These are phyloP conservation scores for Fusarium keratoplasticum DNA, from an alignment of 2,329 filamentous ascomycete genomes.

Conservation along the genomic window DNA sequence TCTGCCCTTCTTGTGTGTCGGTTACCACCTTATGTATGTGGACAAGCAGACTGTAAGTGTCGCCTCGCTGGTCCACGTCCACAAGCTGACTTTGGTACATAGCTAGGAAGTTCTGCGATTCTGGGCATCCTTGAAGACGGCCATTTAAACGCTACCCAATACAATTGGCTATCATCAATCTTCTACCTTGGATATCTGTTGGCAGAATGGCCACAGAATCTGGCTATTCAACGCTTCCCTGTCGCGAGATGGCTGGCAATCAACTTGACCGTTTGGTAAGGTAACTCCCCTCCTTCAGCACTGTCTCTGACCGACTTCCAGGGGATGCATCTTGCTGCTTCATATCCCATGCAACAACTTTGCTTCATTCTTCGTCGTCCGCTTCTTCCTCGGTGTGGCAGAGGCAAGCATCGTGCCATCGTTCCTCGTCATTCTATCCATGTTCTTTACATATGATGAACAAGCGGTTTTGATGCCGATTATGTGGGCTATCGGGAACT, in stretches of 20 bases:
- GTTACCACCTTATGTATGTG: not conserved
- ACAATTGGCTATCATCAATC: not conserved
- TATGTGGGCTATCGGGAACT: constrained; percentile 1
- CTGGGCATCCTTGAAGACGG: not conserved
- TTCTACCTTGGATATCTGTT: not conserved
- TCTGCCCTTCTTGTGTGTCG: not conserved
- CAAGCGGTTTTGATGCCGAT: not conserved
- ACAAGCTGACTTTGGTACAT: not conserved
- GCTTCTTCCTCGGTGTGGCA: not conserved
- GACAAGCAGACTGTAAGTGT: not conserved
- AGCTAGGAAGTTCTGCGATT: not conserved
- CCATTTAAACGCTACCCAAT: not conserved
- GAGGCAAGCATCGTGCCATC: constrained; percentile 1
- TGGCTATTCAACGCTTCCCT: not conserved
- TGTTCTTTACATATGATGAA: constrained; percentile 3
- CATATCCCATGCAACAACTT: constrained; percentile 2
- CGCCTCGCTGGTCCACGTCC: not conserved
- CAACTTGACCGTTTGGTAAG: not conserved
- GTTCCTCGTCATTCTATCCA: not conserved
- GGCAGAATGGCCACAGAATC: not conserved
- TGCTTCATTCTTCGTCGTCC: not conserved
- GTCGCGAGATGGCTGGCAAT: not conserved
- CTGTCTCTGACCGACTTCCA: not conserved
- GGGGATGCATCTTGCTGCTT: not conserved
- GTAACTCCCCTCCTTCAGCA: too few species aligned